Percentiles rank a stretch among this genome's conserved stretches.
Conservation (phyloP, 345 rosid species). For the Gossypium raimondii region DNA sequence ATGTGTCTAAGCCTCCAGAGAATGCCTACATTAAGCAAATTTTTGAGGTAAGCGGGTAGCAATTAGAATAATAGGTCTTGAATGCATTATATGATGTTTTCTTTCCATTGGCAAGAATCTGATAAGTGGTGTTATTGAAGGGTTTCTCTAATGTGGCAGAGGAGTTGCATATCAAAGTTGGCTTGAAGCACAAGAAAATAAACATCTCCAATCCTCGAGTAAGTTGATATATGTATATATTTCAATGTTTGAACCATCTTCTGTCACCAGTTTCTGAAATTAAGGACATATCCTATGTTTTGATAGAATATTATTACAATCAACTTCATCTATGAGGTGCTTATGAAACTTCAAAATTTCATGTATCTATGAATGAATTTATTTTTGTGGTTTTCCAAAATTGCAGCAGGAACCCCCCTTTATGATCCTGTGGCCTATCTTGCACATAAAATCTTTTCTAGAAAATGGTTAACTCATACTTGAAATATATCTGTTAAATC, state of each 20-base stretch:
- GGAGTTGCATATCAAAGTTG: conserved; percentile 68
- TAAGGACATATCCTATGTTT: neutral
- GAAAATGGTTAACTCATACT: neutral
- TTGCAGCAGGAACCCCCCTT: neutral
- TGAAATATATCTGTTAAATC: conserved; percentile 8
- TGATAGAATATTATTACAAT: neutral
- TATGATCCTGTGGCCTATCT: neutral
- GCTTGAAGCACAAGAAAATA: conserved; percentile 92
- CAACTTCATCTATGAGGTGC: neutral
- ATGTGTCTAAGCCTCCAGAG: conserved; percentile 94
- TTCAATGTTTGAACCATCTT: neutral
- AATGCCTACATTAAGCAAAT: conserved; percentile 84
- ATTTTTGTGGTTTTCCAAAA: conserved; percentile 1
- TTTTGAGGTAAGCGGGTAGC: conserved; percentile 57
- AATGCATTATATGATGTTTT: conserved; percentile 14
- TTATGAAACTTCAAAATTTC: neutral
- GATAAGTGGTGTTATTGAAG: conserved; percentile 36
- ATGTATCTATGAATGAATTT: neutral
- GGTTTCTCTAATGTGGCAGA: conserved; percentile 81
- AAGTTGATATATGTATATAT: conserved; percentile 32
- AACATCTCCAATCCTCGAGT: conserved; percentile 95
- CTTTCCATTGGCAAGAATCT: conserved; percentile 19
- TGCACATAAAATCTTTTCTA: neutral
- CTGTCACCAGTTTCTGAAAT: neutral
- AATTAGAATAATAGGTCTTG: neutral